Percentiles rank a stretch among this genome's conserved stretches.
phyloP scores from a whole-genome alignment of 768 basidiomycete species.

The Serendipita indica region DNA sequence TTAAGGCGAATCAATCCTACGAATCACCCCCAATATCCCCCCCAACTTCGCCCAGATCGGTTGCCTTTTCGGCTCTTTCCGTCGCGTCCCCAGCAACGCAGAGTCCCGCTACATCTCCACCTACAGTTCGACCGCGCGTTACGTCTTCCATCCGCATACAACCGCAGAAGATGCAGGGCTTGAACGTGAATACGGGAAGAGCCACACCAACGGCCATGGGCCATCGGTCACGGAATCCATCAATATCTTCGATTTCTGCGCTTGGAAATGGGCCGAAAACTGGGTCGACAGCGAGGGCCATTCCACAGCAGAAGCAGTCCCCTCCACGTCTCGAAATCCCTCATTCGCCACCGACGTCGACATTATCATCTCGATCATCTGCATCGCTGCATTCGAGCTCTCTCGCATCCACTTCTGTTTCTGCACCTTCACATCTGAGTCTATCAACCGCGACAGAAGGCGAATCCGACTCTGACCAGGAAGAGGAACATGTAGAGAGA shows the following conservation, averaged over 20 bases:
- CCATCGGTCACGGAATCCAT: neutral
- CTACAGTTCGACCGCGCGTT: neutral
- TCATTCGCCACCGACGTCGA: neutral
- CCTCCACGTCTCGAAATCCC: neutral
- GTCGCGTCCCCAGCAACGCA: neutral
- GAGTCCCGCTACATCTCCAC: neutral
- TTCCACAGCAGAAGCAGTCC: neutral
- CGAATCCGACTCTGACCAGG: neutral
- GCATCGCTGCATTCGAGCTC: neutral
- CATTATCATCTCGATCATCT: neutral
- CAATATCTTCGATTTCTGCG: neutral
- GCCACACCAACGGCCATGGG: neutral
- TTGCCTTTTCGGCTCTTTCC: neutral
- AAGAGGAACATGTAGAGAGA: constrained; percentile 23
- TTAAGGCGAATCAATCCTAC: constrained; percentile 3
- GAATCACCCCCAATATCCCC: neutral
- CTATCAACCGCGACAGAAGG: neutral
- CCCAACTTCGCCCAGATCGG: neutral
- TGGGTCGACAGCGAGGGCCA: neutral
- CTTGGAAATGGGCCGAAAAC: neutral
- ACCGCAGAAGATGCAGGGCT: neutral
- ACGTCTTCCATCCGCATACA: constrained; percentile 2
- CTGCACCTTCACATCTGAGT: neutral
- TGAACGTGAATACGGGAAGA: neutral
- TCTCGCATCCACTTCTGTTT: neutral